Evolutionary conservation across 2,329 filamentous ascomycete genomes (phyloP), one percentile per base, ranked within the genome.

Genomic region (Fusarium nematophilum): DNA sequence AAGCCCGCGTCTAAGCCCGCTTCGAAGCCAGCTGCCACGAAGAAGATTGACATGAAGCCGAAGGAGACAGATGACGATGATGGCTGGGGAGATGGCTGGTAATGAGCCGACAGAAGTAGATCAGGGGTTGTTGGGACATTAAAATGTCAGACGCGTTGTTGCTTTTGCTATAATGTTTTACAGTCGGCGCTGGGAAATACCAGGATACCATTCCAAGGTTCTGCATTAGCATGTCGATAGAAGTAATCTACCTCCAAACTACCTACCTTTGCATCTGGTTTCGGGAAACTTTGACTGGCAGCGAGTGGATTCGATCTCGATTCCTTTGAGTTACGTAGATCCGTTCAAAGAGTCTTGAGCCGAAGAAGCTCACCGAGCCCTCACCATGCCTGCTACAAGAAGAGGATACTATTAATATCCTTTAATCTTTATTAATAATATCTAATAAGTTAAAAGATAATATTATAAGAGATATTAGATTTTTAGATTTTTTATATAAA

Each of bases 11-110:
- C 72, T 2, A 84, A 83, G 56, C 74, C 81, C 9, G 70, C 70
- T 2, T 57, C 74, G 0, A 85, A 83, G 59, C 74, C 78, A 6
- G 72, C 78, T 2, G 73, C 73, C 2, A 76, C 83, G 1, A 93
- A 91, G 77, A 90, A 89, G 75, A 86, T 91, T 59, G 85, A 91
- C 67, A 83, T 85, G 67, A 88, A 86, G 67, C 89, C 89, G 0
- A 89, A 88, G 71, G 79, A 81, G 39, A 73, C 77, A 4, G 85
- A 78, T 1, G 83, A 83, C 18, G 84, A 85, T 37, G 86, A 88
- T 67, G 85, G 81, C 1, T 90, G 87, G 87, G 87, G 85, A 5
- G 86, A 89, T 59, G 86, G 85, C 7, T 90, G 87, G 87, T 87
- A 75, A 64, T 9, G 9, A 9, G 17, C 11, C 5, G 11, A 21